Conservation (phyloP, 176 grass and related monocot species). For the Secale cereale region DNA sequence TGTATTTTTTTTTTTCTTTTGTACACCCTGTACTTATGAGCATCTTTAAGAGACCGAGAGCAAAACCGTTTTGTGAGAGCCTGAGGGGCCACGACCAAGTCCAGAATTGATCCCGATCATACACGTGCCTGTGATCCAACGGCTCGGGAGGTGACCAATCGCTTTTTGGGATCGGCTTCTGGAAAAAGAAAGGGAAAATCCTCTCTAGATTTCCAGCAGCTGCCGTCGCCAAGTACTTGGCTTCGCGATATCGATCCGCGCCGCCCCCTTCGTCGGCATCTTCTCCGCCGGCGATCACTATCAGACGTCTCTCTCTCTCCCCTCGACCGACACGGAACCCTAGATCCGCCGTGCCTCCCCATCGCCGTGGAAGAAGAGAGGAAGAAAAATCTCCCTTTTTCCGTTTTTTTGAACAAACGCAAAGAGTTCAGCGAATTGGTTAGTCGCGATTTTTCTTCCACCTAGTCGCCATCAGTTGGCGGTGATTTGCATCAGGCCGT, state of each 20-base stretch:
- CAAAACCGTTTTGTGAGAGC: too few relatives aligned
- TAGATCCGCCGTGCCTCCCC: neutral
- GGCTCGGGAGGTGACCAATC: too few relatives aligned
- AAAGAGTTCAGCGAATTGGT: neutral
- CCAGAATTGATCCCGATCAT: too few relatives aligned
- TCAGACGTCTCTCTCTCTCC: neutral
- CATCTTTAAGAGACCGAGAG: too few relatives aligned
- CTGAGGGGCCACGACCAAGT: too few relatives aligned
- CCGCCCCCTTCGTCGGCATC: neutral
- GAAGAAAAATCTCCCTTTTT: neutral
- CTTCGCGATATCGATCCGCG: neutral
- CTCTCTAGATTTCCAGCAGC: neutral
- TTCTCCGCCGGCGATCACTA: neutral
- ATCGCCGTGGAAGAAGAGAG: neutral
- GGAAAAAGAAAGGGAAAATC: too few relatives aligned
- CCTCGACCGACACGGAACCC: neutral
- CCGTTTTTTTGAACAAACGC: neutral
- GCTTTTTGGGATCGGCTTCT: too few relatives aligned
- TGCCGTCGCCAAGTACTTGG: neutral
- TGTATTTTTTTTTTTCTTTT: too few relatives aligned
- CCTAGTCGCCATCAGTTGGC: neutral
- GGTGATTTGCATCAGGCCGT: neutral
- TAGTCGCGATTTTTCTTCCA: neutral
- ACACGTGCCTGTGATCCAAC: too few relatives aligned
- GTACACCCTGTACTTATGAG: too few relatives aligned